These are phyloP conservation scores for Spergularia marina DNA, from an alignment of 148 eudicot species.

Conservation along the genomic window DNA sequence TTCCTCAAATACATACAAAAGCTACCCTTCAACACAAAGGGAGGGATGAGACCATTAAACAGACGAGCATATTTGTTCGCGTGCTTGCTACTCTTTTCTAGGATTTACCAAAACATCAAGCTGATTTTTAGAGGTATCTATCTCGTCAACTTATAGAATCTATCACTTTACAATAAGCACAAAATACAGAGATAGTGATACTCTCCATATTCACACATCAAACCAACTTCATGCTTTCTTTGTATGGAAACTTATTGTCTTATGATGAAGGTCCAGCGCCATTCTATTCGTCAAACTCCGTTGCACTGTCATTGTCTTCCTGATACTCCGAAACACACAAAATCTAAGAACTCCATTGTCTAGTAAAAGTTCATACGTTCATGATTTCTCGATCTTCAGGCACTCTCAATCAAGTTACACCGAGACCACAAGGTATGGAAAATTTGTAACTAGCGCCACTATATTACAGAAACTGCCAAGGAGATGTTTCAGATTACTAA, in stretches of 20 bases:
- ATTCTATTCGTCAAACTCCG: neutral
- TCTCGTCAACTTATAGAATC: neutral
- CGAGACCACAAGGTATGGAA: neutral
- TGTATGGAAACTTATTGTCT: neutral
- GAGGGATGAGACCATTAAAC: neutral
- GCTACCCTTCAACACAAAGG: conserved; percentile 10
- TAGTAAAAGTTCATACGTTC: neutral
- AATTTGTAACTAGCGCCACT: neutral
- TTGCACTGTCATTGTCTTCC: neutral
- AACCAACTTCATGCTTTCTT: neutral
- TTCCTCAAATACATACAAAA: conserved; percentile 1
- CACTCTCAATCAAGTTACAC: neutral
- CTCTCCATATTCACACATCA: neutral
- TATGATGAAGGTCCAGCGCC: neutral
- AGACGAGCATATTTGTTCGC: neutral
- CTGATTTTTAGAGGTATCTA: neutral
- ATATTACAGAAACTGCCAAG: neutral
- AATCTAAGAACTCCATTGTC: neutral
- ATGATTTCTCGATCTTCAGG: neutral
- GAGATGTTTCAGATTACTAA: neutral
- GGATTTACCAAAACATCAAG: neutral
- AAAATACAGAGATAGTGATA: neutral
- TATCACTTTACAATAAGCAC: neutral
- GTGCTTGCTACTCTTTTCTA: neutral
- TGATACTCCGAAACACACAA: neutral